Evolutionary conservation across 1,284 basidiomycete genomes (phyloP).

Genomic region (Wallemia ichthyophaga): DNA sequence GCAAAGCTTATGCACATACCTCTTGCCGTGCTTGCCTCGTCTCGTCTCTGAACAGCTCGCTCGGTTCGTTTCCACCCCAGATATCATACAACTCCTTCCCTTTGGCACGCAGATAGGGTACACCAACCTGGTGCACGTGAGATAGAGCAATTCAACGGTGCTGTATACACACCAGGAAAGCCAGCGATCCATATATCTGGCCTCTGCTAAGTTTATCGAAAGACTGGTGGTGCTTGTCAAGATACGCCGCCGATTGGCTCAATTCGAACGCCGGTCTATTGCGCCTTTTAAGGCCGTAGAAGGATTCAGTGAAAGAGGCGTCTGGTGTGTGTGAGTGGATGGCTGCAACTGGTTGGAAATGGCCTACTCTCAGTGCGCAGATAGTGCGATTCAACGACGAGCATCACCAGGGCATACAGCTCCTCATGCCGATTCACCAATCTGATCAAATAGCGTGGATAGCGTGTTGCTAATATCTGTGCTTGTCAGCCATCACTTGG

Average conservation of each 20-base stretch:
- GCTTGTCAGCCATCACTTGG: constrained; percentile 1
- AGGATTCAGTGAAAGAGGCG: constrained; percentile 72
- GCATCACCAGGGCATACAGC: constrained; percentile 64
- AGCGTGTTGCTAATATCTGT: constrained; percentile 77
- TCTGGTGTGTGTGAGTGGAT: constrained; percentile 19
- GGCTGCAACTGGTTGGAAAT: constrained; percentile 8
- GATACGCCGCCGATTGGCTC: constrained; percentile 5
- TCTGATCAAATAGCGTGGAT: constrained; percentile 70
- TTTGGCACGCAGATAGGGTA: constrained; percentile 71
- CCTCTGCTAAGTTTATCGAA: constrained; percentile 7
- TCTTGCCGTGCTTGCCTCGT: neutral
- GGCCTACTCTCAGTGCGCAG: constrained; percentile 41
- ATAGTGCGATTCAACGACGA: constrained; percentile 70
- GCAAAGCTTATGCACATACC: neutral
- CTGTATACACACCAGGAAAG: constrained; percentile 34
- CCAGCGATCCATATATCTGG: constrained; percentile 28
- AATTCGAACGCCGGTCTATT: neutral
- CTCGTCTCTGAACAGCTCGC: constrained; percentile 25
- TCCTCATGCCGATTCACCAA: constrained; percentile 89
- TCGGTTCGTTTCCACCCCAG: constrained; percentile 45
- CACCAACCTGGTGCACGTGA: constrained; percentile 28
- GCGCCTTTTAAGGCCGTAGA: constrained; percentile 60
- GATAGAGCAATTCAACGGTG: neutral
- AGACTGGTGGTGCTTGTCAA: neutral
- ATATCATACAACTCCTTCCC: constrained; percentile 68